Evolutionary conservation across 495 filamentous ascomycete species (phyloP), one percentile per base, ranked within the genome.

Genomic region (Staphylotrichum tortipilum): DNA sequence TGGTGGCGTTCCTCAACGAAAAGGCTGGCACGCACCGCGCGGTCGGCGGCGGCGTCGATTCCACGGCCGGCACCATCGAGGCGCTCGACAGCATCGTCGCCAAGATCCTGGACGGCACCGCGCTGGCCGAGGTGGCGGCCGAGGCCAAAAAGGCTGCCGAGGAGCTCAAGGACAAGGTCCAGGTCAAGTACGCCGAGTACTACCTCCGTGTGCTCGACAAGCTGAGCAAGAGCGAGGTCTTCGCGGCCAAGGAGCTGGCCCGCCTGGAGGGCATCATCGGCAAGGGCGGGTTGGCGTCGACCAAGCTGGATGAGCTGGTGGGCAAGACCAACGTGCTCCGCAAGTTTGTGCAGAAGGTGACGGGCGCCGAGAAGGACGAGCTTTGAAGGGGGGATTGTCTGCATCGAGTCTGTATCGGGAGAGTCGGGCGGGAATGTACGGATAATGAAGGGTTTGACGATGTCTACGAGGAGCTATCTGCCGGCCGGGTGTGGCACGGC

Each of bases 131-230:
- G 50, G 71, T 83, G 12, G 72, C 75, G 2, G 71, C 73, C 44
- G 82, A 89, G 64, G 71, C 84, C 30, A 82, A 81, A 69, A 83
- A 86, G 74, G 78, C 77, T 15, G 85, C 82, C 24, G 73, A 75
- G 61, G 72, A 65, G 38, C 66, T 90, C 21, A 79, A 82, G 70
- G 81, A 88, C 56, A 53, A 62, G 24, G 69, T 62, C 3, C 67
- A 76, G 57, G 62, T 68, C 62, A 86, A 86, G 75, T 94, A 88
- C 65, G 87, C 86, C n/a, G 73, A 85, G 67, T 97, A 97, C 78
- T 98, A 98, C 64, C 71, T 92, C 63, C 86, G 86, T 61, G 94
- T 94, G 28, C 79, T 91, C 26, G 77, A 85, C 56, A 98, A 96
- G 81, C 66, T 94, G 34, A 69, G 68, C 62, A 72, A 84, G 69